Percentiles rank a stretch among this genome's conserved stretches.
Evolutionary conservation across 768 basidiomycete species (phyloP).

Genomic region (Auriscalpium orientale): DNA sequence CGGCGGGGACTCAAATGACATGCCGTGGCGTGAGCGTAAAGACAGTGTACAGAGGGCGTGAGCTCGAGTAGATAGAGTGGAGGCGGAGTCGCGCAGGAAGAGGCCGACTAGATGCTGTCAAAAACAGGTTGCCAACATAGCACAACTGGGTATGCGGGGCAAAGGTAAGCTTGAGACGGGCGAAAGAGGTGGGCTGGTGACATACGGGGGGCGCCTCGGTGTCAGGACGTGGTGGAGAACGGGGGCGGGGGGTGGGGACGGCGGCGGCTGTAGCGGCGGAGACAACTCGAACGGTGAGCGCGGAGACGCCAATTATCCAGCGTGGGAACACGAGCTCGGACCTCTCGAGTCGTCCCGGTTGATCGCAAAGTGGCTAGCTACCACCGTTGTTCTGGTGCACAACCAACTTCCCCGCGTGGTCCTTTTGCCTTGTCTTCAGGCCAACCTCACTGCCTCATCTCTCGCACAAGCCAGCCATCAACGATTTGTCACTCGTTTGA

Average conservation of each 20-base stretch:
- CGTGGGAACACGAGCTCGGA: not conserved
- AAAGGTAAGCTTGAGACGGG: not conserved
- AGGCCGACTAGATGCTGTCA: not conserved
- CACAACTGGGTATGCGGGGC: not conserved
- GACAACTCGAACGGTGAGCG: not conserved
- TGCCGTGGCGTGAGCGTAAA: not conserved
- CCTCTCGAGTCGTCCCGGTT: no score
- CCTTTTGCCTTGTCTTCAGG: no score
- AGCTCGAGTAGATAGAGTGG: not conserved
- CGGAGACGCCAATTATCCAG: not conserved
- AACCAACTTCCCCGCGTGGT: no score
- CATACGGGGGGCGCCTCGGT: not conserved
- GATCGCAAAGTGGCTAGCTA: no score
- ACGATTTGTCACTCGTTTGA: no score
- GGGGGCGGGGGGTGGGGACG: not conserved
- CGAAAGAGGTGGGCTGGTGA: not conserved
- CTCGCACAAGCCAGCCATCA: no score
- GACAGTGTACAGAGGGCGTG: not conserved
- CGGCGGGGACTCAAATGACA: conserved; percentile 2
- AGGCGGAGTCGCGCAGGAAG: not conserved
- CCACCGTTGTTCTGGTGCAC: no score
- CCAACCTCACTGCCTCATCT: no score
- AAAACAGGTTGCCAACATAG: not conserved
- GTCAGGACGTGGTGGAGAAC: not conserved
- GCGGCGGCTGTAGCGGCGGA: not conserved